These are phyloP conservation scores for Thinopyrum elongatum DNA, from an alignment of 176 grass and related monocot species.

Conservation along the genomic window DNA sequence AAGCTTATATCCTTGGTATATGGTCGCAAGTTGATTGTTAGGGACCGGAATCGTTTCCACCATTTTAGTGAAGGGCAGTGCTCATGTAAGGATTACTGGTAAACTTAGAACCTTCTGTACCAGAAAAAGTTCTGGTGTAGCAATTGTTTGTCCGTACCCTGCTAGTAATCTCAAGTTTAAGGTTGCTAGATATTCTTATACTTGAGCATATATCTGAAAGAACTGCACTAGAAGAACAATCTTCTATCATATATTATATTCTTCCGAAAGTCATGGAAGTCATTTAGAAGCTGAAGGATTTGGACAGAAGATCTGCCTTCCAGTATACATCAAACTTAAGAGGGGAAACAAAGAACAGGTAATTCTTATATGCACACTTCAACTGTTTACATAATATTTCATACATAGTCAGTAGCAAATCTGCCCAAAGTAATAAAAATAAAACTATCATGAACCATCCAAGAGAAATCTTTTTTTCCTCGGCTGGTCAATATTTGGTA, in stretches of 20 bases:
- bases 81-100: conserved; percentile 76
- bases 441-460: conserved; percentile 5
- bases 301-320: conserved; percentile 3
- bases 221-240: not conserved
- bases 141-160: not conserved
- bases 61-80: conserved; percentile 64
- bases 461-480: not conserved
- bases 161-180: conserved; percentile 8
- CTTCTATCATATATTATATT: not conserved
- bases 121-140: not conserved
- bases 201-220: conserved; percentile 8
- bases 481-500: not conserved
- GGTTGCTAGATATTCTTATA: conserved; percentile 15
- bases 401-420: conserved; percentile 8
- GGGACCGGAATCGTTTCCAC: conserved; percentile 70
- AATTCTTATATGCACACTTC: conserved; percentile 30
- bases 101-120: conserved; percentile 22
- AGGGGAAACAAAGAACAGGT: conserved; percentile 13
- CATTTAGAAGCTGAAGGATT: not conserved
- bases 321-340: conserved; percentile 16
- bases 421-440: conserved; percentile 1
- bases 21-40: conserved; percentile 52
- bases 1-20: conserved; percentile 60
- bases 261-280: not conserved
- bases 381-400: conserved; percentile 26